Base-by-base conservation (phyloP, 371 early-diverging fungal species). In the Circinella umbellata region DNA sequence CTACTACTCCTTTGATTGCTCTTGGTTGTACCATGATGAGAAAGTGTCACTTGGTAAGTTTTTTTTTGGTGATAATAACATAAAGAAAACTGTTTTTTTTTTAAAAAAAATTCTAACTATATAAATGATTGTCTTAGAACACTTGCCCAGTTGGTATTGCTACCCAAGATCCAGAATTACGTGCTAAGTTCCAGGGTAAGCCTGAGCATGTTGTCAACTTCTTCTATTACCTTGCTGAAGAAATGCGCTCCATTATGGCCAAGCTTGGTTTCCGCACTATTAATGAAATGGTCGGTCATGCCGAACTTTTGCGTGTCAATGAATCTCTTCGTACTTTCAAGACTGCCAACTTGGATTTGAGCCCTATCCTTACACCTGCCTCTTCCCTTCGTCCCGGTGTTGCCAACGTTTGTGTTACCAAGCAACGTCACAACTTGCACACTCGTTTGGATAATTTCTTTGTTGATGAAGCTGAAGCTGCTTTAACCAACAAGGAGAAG, bases 61-160 rank as follows among this genome's bases (percentile, higher is more conserved):
- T 10, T 57, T n/a, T 27, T 47, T 36, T 27, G 27, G 2, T 27
- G 27, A 27, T 27, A 27, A 27, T 27, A 27, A 27, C 27, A 42
- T 48, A 6, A 10, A 55, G 20, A 9, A 46, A 39, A 46, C 0
- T 59, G 36, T 39, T 15, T 17, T 51, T 46, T 39, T 13, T 54
- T 54, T 18, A 4, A 46, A n/a, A 7, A 4, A 46, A n/a, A 7
- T 55, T n/a, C 13, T 17, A 53, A 42, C 18, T 17, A 3, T 49
- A 17, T n/a, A 13, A 60, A 49, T 35, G 4, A 49, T 51, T 51
- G 0, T 51, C 15, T 17, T 51, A 68, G 68, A 97, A 97, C 82
- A 96, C 96, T 69, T 98, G 99, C 73, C 95, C 99, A 15, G 98
- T 98, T 48, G 99, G 99, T 75, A 91, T 98, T 74, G 99, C 99